Base-by-base conservation (phyloP, 345 rosid species). In the Dipteronia sinensis region DNA sequence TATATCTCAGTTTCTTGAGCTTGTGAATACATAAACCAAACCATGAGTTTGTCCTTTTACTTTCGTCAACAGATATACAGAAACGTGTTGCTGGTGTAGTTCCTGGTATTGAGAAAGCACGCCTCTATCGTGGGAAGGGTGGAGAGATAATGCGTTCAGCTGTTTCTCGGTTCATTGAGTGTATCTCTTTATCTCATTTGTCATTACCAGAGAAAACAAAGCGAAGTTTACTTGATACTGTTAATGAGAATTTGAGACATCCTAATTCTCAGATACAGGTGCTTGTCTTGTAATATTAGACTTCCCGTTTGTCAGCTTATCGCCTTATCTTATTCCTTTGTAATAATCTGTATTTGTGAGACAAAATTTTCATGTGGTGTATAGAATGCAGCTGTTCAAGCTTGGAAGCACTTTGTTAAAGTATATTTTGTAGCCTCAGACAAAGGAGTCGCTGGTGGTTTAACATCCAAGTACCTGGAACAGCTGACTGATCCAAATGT, bases 61-160 rank as follows among this genome's bases (percentile, higher is more conserved):
- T 64, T 73, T 40, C 19, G 81, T 72, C 65, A 17, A 74, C 93
- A 95, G 98, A 91, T 67, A 91, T 77, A 76, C 94, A 93, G 71
- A 95, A 85, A 78, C 77, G 72, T 76, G 78, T 92, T 82, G 94
- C 97, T 82, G 94, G 91, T 38, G 74, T 96, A 38, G 90, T 95
- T 78, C 91, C 94, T 81, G 93, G 92, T 76, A 91, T 95, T 77
- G 98, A 96, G 83, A 94, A 94, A 88, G 99, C 97, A 75, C 97
- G 98, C 42, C 98, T 95, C 67, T 96, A 92, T 78, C 95, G 97
- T 47, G 99, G 99, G 71, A 96, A 96, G 87, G 99, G 99, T 75
- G 99, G 99, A 85, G 99, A 95, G 80, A 93, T 95, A 83, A 95
- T 95, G 99, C 96, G 98, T 10, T 83, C 89, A 76, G 99, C 98